Conservation (phyloP, 768 basidiomycete genomes). For the Rhizopogon vesiculosus region DNA sequence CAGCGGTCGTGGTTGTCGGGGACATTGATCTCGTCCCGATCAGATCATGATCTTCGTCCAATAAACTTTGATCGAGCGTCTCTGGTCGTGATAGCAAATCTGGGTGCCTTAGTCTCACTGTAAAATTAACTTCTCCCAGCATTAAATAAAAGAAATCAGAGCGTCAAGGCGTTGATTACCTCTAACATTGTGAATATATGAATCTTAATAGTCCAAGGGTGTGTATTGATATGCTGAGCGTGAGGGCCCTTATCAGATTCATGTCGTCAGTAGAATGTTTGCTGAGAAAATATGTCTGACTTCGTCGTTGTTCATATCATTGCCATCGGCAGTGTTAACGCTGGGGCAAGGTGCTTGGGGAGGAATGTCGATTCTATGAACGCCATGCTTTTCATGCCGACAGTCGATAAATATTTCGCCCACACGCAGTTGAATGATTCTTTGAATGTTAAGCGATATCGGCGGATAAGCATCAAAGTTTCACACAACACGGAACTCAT, state of each 20-base stretch:
- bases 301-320: background rate
- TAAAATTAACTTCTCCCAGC: constrained; percentile 1
- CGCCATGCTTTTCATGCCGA: background rate
- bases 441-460: background rate
- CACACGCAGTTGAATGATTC: background rate
- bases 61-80: constrained; percentile 2
- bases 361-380: background rate
- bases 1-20: background rate
- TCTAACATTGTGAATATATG: background rate
- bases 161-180: background rate
- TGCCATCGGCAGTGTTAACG: background rate
- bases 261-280: background rate
- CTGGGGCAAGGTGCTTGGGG: background rate
- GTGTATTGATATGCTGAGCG: background rate
- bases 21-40: background rate
- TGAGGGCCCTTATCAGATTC: background rate
- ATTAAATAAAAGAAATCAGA: background rate
- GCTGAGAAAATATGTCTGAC: background rate
- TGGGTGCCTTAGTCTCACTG: constrained; percentile 1
- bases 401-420: background rate
- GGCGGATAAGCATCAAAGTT: background rate
- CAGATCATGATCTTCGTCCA: constrained; percentile 1
- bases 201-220: too few relatives aligned
- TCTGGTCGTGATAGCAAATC: background rate
- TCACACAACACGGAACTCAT: background rate